phyloP scores from a whole-genome alignment of 192 early-diverging fungal genomes.

The Linnemannia zychae region DNA sequence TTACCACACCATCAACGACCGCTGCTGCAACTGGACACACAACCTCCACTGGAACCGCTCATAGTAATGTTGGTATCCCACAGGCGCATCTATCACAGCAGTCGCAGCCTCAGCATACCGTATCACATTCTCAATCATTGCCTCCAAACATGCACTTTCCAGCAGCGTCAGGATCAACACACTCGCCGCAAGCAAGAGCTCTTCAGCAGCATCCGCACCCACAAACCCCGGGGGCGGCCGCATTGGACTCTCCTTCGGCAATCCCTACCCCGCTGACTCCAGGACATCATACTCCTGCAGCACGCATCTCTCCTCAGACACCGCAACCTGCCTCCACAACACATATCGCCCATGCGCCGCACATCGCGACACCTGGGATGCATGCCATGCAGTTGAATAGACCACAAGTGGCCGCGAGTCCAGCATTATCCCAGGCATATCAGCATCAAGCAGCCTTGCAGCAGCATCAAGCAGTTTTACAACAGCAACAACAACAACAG shows the following conservation, averaged over 20 bases:
- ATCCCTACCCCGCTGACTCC: slow-evolving; percentile 5
- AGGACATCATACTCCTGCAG: background rate
- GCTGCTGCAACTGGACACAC: background rate
- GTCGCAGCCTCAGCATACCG: slow-evolving; percentile 10
- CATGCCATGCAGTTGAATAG: slow-evolving; percentile 12
- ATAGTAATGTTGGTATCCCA: background rate
- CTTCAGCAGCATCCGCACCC: slow-evolving; percentile 10
- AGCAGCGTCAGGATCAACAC: slow-evolving; percentile 21
- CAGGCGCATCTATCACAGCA: background rate
- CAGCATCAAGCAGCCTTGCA: slow-evolving; percentile 19
- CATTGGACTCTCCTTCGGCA: slow-evolving; percentile 11
- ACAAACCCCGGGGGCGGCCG: background rate
- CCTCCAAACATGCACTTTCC: slow-evolving; percentile 14
- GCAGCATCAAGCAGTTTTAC: slow-evolving; percentile 16
- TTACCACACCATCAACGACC: slow-evolving; percentile 3
- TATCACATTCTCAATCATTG: slow-evolving; percentile 4
- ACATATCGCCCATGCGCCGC: slow-evolving; percentile 11
- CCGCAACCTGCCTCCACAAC: background rate
- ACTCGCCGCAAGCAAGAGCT: background rate
- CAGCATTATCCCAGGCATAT: background rate
- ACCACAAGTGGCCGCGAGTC: slow-evolving; percentile 1
- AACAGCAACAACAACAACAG: slow-evolving; percentile 20
- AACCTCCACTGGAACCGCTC: background rate
- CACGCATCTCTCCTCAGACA: slow-evolving; percentile 20
- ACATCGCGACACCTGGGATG: background rate